Conservation (phyloP, 139 green algal species). For the Edaphochlamys debaryana region DNA sequence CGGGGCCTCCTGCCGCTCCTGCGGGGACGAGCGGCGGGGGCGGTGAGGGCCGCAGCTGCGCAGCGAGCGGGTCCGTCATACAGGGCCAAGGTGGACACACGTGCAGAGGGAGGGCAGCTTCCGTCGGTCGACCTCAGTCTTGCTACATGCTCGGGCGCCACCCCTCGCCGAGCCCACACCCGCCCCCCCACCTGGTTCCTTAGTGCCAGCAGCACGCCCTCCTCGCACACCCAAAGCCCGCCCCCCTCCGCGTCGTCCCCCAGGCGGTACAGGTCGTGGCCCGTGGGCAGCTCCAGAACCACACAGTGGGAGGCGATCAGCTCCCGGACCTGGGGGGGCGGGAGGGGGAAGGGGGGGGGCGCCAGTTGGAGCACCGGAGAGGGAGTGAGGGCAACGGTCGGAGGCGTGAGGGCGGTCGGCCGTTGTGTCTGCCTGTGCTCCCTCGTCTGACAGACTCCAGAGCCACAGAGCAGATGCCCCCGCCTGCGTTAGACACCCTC, state of each 20-base stretch:
- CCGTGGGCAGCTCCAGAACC: conserved; percentile 12
- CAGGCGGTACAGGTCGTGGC: conserved; percentile 22
- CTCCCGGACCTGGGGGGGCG: neutral
- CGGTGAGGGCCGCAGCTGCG: no score
- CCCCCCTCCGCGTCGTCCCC: neutral
- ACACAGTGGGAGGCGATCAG: conserved; percentile 10
- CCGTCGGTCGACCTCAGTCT: no score
- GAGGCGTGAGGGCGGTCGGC: neutral
- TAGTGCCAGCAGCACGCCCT: neutral
- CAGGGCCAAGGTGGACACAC: no score
- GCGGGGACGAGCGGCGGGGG: neutral
- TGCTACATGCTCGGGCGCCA: no score
- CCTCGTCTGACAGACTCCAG: no score
- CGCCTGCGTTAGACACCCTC: no score
- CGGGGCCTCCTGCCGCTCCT: conserved; percentile 3
- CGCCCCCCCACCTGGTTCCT: neutral
- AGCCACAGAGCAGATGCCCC: no score
- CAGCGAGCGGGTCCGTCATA: no score
- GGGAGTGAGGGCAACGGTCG: no score
- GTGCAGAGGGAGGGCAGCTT: no score
- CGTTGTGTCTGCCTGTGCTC: no score
- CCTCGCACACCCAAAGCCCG: conserved; percentile 27
- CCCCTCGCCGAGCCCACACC: neutral
- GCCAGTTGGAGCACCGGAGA: no score
- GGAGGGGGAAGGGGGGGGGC: neutral